Evolutionary conservation across 768 basidiomycete species (phyloP).

Genomic region (Termitomyces sp.): DNA sequence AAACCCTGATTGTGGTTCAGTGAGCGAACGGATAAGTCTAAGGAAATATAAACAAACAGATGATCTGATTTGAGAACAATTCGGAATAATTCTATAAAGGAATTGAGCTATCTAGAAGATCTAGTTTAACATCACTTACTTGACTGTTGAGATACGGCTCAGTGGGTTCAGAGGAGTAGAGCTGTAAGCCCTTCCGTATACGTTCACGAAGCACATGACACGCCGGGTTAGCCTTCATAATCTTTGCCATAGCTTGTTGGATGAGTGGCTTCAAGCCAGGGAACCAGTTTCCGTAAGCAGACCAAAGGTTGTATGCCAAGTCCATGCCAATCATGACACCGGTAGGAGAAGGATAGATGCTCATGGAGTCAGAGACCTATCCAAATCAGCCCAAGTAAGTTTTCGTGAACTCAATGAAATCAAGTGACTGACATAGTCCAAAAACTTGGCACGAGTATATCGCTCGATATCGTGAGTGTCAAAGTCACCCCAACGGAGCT

Average conservation of each 20-base stretch:
- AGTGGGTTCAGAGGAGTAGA: slow-evolving; percentile 98
- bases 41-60: slow-evolving; percentile 45
- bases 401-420: not conserved
- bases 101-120: too few relatives aligned
- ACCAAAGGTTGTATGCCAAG: slow-evolving; percentile 97
- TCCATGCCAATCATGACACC: slow-evolving; percentile 99
- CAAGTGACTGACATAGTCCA: slow-evolving; percentile 75
- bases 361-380: slow-evolving; percentile 93
- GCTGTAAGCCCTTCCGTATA: slow-evolving; percentile 95
- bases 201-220: slow-evolving; percentile 97
- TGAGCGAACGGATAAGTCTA: not conserved
- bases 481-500: slow-evolving; percentile 96
- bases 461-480: slow-evolving; percentile 99
- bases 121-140: slow-evolving; percentile 24
- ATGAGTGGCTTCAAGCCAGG: slow-evolving; percentile 97
- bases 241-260: slow-evolving; percentile 98
- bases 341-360: slow-evolving; percentile 98
- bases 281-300: slow-evolving; percentile 99
- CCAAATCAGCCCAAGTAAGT: not conserved
- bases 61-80: slow-evolving; percentile 97
- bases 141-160: slow-evolving; percentile 99
- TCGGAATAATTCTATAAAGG: slow-evolving; percentile 79
- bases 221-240: slow-evolving; percentile 99
- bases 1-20: slow-evolving; percentile 55
- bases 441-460: slow-evolving; percentile 97